Percentiles rank a stretch among this genome's conserved stretches.
phyloP scores from a whole-genome alignment of 306 rosid genomes.

The Prunus davidiana region DNA sequence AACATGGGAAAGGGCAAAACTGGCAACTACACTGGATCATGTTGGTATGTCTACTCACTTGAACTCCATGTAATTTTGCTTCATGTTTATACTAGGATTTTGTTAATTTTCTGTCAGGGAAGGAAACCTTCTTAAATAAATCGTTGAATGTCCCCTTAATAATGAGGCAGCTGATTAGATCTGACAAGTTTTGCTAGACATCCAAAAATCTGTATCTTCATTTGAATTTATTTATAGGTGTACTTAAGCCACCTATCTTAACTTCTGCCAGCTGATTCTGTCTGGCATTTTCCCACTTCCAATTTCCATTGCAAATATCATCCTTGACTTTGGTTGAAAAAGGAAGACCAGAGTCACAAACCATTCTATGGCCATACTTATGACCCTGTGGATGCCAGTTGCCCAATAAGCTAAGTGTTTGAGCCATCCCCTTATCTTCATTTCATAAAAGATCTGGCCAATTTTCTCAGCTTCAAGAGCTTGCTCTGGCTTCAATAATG shows the following conservation, averaged over 20 bases:
- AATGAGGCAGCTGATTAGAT: not conserved
- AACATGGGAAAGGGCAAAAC: conserved; percentile 95
- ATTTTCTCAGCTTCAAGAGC: not conserved
- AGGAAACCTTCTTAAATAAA: not conserved
- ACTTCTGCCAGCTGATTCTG: not conserved
- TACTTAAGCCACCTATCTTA: not conserved
- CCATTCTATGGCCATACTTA: not conserved
- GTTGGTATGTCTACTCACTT: conserved; percentile 55
- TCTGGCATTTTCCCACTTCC: not conserved
- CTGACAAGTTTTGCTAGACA: not conserved
- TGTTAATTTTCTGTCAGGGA: not conserved
- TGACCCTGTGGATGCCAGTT: too few species aligned
- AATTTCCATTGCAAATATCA: not conserved
- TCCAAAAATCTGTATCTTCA: not conserved
- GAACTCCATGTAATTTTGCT: conserved; percentile 20
- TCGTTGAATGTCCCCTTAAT: not conserved
- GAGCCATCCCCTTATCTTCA: too few species aligned
- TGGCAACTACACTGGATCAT: conserved; percentile 83
- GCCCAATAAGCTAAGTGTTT: too few species aligned
- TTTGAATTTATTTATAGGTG: not conserved
- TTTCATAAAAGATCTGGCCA: not conserved
- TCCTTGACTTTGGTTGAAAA: not conserved
- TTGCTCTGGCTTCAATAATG: not conserved
- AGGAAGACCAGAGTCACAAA: not conserved
- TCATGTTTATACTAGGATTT: not conserved